phyloP scores from a whole-genome alignment of 2,329 filamentous ascomycete genomes.

The Arthrobotrys megalospora region DNA sequence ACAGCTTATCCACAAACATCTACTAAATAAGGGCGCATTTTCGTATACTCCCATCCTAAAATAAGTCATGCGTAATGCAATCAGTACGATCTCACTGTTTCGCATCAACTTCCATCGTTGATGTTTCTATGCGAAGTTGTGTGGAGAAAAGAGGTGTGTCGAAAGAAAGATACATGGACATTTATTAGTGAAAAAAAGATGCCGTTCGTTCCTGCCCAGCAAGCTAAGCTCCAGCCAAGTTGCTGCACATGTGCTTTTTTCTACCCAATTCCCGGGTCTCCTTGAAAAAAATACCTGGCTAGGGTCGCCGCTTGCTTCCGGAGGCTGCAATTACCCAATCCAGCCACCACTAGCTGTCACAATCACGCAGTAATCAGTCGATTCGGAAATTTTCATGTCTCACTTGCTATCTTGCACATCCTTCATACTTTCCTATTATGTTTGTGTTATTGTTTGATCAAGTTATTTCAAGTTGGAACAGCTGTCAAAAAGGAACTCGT shows the following conservation, averaged over 20 bases:
- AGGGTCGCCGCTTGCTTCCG: not conserved
- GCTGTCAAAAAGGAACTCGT: no score
- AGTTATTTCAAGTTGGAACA: no score
- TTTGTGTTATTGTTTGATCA: no score
- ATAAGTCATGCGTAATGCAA: no score
- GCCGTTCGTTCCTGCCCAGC: no score
- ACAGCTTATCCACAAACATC: no score
- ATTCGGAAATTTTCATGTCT: constrained; percentile 6
- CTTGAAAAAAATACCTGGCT: not conserved
- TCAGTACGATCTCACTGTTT: no score
- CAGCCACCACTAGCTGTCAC: not conserved
- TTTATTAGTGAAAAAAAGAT: not conserved
- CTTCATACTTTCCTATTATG: no score
- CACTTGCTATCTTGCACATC: no score
- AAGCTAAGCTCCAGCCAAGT: not conserved
- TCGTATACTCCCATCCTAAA: no score
- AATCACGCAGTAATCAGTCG: not conserved
- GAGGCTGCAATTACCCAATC: constrained; percentile 11
- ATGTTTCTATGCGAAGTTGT: not conserved
- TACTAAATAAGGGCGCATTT: no score
- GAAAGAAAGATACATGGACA: no score
- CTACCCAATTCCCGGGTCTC: constrained; percentile 7
- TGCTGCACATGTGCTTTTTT: not conserved
- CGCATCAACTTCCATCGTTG: constrained; percentile 5
- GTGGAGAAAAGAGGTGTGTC: not conserved